A percentile compares a stretch with the other conserved stretches of the same genome.
Conservation (phyloP, 352 stramenopile species). For the Pythium diclinum region DNA sequence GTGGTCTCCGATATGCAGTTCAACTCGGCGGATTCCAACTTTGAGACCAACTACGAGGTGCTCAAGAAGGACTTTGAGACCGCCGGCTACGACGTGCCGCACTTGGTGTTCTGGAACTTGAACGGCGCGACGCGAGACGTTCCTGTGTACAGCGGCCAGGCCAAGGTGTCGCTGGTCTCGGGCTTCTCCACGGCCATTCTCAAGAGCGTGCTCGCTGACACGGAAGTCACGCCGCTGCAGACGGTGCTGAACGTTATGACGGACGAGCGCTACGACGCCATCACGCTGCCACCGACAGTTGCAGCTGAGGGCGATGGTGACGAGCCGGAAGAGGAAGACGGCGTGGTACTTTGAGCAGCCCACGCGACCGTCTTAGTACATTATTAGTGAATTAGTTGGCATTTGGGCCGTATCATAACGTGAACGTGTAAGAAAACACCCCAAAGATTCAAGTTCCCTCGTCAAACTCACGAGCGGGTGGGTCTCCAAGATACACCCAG, state of each 20-base stretch:
- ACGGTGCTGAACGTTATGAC: constrained; percentile 33
- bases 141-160: constrained; percentile 28
- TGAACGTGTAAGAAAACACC: too few species aligned
- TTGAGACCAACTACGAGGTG: constrained; percentile 42
- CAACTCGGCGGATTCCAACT: constrained; percentile 39
- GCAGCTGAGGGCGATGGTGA: background rate
- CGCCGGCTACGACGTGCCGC: constrained; percentile 41
- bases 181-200: constrained; percentile 48
- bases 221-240: constrained; percentile 32
- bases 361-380: background rate
- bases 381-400: too few species aligned
- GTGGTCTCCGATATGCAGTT: constrained; percentile 89
- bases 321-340: constrained; percentile 13
- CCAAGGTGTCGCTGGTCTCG: constrained; percentile 48
- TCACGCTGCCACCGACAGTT: constrained; percentile 31
- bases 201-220: constrained; percentile 33
- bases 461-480: too few species aligned
- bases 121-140: constrained; percentile 38
- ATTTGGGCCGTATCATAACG: too few species aligned
- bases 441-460: too few species aligned
- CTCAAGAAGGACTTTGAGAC: constrained; percentile 37
- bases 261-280: constrained; percentile 42
- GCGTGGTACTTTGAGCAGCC: constrained; percentile 9
- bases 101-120: constrained; percentile 79
- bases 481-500: too few species aligned